These are phyloP conservation scores for Dipteronia sinensis DNA, from an alignment of 345 rosid species.

Conservation along the genomic window DNA sequence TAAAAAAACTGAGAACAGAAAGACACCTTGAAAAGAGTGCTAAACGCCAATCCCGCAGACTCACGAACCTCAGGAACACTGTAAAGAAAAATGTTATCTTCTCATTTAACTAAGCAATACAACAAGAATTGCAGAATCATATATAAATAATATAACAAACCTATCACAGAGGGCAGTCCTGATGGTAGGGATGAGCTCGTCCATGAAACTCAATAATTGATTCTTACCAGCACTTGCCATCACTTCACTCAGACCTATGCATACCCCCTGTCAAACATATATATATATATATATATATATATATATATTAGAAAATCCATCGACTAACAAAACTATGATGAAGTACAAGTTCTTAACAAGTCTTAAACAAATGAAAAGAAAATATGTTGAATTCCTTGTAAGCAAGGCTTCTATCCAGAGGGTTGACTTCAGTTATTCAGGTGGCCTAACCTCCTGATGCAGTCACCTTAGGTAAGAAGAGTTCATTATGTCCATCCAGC, in stretches of 20 bases:
- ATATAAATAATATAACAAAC: conserved; percentile 36
- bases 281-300: not conserved
- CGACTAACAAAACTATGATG: not conserved
- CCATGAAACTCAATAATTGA: conserved; percentile 93
- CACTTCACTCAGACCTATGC: conserved; percentile 98
- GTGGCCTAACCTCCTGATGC: conserved; percentile 1
- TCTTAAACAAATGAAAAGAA: not conserved
- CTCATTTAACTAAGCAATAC: not conserved
- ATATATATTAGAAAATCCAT: conserved; percentile 14
- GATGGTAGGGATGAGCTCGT: conserved; percentile 89
- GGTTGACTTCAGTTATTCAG: not conserved
- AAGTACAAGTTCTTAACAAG: not conserved
- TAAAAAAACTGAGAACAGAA: conserved; percentile 19
- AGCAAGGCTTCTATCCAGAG: not conserved
- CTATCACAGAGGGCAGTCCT: conserved; percentile 97
- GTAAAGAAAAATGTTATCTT: conserved; percentile 14
- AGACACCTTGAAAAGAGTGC: conserved; percentile 92
- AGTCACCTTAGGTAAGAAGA: not conserved
- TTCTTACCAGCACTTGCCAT: conserved; percentile 97
- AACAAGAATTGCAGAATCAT: not conserved
- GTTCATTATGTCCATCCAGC: not conserved
- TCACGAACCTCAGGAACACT: conserved; percentile 91
- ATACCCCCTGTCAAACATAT: conserved; percentile 72
- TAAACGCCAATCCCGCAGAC: conserved; percentile 96
- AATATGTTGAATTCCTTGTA: not conserved